Evolutionary conservation across 805 yeast genomes (phyloP).

Genomic region (Teunomyces kruisii): DNA sequence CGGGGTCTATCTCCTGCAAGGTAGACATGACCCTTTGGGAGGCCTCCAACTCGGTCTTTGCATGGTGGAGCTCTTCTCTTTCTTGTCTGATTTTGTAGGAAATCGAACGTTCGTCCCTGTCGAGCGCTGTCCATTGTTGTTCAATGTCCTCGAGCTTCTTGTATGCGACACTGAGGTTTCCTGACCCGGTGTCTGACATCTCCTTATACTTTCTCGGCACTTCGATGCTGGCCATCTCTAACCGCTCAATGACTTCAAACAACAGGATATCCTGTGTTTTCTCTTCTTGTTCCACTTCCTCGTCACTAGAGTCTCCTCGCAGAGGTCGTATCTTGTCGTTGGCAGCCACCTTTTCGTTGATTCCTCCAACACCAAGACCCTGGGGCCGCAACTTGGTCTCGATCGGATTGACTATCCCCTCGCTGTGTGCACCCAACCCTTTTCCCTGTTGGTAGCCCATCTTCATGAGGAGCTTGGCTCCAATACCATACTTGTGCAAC

Average conservation of each 20-base stretch:
- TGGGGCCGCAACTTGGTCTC: slow-evolving; percentile 65
- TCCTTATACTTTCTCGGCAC: slow-evolving; percentile 39
- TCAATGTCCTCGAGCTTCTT: slow-evolving; percentile 14
- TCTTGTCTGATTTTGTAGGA: neutral
- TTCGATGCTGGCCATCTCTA: slow-evolving; percentile 32
- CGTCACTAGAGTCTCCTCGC: slow-evolving; percentile 19
- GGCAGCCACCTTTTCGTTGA: neutral
- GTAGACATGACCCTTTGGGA: neutral
- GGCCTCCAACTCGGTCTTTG: slow-evolving; percentile 1
- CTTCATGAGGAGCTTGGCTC: slow-evolving; percentile 69
- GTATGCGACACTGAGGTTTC: slow-evolving; percentile 5
- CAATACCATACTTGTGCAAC: slow-evolving; percentile 65
- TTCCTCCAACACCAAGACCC: slow-evolving; percentile 72
- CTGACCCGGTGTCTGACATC: slow-evolving; percentile 24
- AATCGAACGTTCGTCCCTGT: slow-evolving; percentile 7
- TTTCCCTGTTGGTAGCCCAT: slow-evolving; percentile 89
- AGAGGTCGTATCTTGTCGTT: slow-evolving; percentile 8
- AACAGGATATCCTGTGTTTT: slow-evolving; percentile 16
- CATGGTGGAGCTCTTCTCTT: neutral
- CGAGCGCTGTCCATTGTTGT: slow-evolving; percentile 15
- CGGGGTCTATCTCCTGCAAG: neutral
- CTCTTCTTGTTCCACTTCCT: slow-evolving; percentile 17
- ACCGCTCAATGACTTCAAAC: slow-evolving; percentile 33
- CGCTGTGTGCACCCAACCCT: slow-evolving; percentile 74
- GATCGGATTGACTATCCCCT: slow-evolving; percentile 81